Percentiles rank a stretch among this genome's conserved stretches.
These are phyloP conservation scores for Stemphylium lycopersici DNA, from an alignment of 2,329 filamentous ascomycete species.

Conservation along the genomic window DNA sequence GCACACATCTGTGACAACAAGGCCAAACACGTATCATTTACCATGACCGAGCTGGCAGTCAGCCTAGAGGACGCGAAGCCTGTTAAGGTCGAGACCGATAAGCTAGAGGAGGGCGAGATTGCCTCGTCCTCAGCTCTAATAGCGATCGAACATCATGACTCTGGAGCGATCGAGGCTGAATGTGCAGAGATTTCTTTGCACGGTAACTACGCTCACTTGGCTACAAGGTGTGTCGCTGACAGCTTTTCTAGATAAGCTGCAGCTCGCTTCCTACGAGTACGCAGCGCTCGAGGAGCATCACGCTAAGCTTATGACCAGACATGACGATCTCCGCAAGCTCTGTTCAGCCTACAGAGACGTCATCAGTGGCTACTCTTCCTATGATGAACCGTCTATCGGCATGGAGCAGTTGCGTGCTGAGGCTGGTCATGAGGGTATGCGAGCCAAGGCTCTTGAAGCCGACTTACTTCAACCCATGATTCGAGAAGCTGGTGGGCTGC, in stretches of 20 bases:
- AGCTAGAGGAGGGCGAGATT: constrained; percentile 5
- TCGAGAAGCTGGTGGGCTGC: constrained; percentile 21
- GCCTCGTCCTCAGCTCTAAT: constrained; percentile 7
- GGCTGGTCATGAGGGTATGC: constrained; percentile 20
- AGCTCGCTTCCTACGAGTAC: constrained; percentile 18
- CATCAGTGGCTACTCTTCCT: constrained; percentile 12
- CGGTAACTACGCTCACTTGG: not conserved
- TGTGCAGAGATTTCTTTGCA: not conserved
- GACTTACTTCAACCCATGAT: constrained; percentile 21
- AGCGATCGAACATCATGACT: not conserved
- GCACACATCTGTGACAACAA: not conserved
- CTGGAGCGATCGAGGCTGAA: not conserved
- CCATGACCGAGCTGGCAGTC: not conserved
- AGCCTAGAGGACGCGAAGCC: not conserved
- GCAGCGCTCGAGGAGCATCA: constrained; percentile 15
- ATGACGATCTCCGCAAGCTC: constrained; percentile 15
- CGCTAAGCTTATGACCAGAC: constrained; percentile 12
- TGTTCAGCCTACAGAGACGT: constrained; percentile 16
- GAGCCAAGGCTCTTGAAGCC: constrained; percentile 24
- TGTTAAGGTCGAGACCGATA: constrained; percentile 3
- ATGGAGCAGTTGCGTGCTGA: constrained; percentile 23
- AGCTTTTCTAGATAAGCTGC: constrained; percentile 11
- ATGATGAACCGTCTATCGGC: constrained; percentile 1
- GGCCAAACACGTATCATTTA: not conserved
- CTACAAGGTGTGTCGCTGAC: not conserved